These are phyloP conservation scores for Berberis vulgaris DNA, from an alignment of 164 flowering plant species.

Conservation along the genomic window DNA sequence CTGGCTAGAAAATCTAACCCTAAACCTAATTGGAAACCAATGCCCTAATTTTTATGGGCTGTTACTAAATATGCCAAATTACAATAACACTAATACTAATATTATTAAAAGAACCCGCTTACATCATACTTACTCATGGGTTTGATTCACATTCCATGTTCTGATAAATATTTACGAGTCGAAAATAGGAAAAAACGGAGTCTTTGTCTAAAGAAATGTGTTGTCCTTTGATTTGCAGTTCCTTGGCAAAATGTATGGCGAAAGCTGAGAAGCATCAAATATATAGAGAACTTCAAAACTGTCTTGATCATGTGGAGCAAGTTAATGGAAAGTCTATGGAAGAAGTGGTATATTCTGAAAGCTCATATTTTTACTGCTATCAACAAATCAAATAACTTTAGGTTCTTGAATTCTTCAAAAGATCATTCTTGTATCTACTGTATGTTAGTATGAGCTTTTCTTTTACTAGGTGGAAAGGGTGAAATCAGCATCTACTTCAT, in stretches of 20 bases:
- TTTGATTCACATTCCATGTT: too few species aligned
- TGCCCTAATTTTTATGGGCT: too few species aligned
- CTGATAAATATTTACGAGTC: too few species aligned
- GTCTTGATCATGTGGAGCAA: slow-evolving; percentile 58
- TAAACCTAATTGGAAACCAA: too few species aligned
- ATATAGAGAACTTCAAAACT: slow-evolving; percentile 47
- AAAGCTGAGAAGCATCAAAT: slow-evolving; percentile 59
- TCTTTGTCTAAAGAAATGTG: too few species aligned
- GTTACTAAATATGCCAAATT: too few species aligned
- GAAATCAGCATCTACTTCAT: slow-evolving; percentile 33
- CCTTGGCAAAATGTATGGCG: slow-evolving; percentile 29
- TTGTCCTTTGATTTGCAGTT: slow-evolving; percentile 34
- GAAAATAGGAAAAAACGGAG: too few species aligned
- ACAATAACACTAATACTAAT: too few species aligned
- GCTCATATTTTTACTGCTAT: too few species aligned
- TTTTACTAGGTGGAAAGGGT: slow-evolving; percentile 59
- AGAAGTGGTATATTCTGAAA: slow-evolving; percentile 49
- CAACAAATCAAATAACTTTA: background rate
- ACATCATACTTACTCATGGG: too few species aligned
- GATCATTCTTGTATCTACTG: background rate
- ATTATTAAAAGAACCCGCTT: too few species aligned
- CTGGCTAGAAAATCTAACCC: too few species aligned
- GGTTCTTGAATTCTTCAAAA: background rate
- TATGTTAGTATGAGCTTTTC: slow-evolving; percentile 2
- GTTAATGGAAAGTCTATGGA: slow-evolving; percentile 45